These are phyloP conservation scores for Hyaloscypha finlandica DNA, from an alignment of 495 filamentous ascomycete species.

Conservation along the genomic window DNA sequence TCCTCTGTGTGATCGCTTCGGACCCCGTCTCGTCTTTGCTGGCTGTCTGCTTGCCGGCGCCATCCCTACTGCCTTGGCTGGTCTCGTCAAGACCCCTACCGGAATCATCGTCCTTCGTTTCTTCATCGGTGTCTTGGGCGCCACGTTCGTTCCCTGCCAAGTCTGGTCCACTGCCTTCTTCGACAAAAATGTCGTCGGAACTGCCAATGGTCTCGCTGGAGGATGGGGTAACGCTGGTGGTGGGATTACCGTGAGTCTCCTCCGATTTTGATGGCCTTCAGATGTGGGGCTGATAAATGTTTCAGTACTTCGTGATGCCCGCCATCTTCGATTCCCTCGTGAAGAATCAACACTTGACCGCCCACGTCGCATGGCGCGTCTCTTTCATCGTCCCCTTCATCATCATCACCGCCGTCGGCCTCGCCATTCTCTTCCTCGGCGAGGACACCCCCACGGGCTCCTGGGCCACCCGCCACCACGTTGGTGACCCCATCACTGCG, in stretches of 20 bases:
- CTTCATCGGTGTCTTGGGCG: conserved; percentile 92
- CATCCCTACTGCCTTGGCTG: conserved; percentile 82
- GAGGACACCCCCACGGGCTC: conserved; percentile 81
- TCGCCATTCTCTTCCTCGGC: conserved; percentile 70
- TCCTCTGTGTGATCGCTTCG: conserved; percentile 80
- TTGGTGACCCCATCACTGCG: conserved; percentile 35
- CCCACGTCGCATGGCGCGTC: conserved; percentile 80
- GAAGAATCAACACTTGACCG: conserved; percentile 50
- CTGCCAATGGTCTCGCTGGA: conserved; percentile 82
- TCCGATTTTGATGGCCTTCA: conserved; percentile 60
- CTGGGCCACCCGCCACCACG: conserved; percentile 57
- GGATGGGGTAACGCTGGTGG: conserved; percentile 91
- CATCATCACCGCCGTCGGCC: conserved; percentile 63
- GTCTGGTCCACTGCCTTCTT: conserved; percentile 96
- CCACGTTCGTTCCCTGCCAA: conserved; percentile 89
- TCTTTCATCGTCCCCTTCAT: conserved; percentile 82
- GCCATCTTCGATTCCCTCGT: conserved; percentile 83
- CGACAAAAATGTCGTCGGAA: conserved; percentile 92
- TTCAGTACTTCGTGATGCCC: conserved; percentile 77
- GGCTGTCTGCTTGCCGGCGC: conserved; percentile 71
- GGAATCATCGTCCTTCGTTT: conserved; percentile 81
- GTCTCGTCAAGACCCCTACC: conserved; percentile 65
- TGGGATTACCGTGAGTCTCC: conserved; percentile 58
- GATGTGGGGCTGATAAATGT: neutral
- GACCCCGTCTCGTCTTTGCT: conserved; percentile 80